Conservation (phyloP, 1,284 basidiomycete species). For the Ustilago shanxiensis region DNA sequence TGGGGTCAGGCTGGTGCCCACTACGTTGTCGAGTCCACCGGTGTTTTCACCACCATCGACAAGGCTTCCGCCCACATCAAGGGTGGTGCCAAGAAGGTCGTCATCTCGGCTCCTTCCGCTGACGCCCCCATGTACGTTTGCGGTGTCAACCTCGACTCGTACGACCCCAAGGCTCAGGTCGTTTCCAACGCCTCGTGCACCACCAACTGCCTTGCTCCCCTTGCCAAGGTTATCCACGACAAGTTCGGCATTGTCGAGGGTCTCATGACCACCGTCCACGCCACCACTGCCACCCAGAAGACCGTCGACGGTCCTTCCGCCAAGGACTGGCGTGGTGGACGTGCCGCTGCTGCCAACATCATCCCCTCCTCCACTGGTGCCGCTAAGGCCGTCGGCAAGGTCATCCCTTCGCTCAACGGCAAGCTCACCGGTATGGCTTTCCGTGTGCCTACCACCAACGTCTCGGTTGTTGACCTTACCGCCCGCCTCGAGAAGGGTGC, state of each 20-base stretch:
- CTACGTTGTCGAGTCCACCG: constrained; percentile 97
- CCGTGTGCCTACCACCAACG: constrained; percentile 97
- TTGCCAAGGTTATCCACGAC: constrained; percentile 98
- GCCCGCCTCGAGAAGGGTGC: constrained; percentile 86
- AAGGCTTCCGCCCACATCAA: constrained; percentile 95
- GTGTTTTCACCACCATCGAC: constrained; percentile 95
- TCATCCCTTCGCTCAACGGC: constrained; percentile 96
- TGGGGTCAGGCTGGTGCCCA: constrained; percentile 87
- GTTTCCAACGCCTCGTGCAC: constrained; percentile 99
- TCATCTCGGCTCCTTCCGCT: constrained; percentile 98
- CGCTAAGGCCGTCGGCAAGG: constrained; percentile 98
- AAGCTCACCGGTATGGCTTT: constrained; percentile 94
- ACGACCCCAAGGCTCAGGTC: constrained; percentile 88
- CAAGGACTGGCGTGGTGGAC: constrained; percentile 84
- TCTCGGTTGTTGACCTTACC: constrained; percentile 98
- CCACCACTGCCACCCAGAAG: constrained; percentile 89
- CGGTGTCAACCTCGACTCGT: constrained; percentile 95
- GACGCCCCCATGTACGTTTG: constrained; percentile 90
- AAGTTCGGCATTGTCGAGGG: constrained; percentile 73
- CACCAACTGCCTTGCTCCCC: constrained; percentile 94
- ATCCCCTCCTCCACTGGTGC: constrained; percentile 99
- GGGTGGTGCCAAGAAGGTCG: constrained; percentile 99
- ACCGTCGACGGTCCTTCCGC: constrained; percentile 84
- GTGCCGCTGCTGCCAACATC: constrained; percentile 97
- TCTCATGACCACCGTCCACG: constrained; percentile 98